These are phyloP conservation scores for Aureobasidium sp. DNA, from an alignment of 2,329 filamentous ascomycete genomes.

Conservation along the genomic window DNA sequence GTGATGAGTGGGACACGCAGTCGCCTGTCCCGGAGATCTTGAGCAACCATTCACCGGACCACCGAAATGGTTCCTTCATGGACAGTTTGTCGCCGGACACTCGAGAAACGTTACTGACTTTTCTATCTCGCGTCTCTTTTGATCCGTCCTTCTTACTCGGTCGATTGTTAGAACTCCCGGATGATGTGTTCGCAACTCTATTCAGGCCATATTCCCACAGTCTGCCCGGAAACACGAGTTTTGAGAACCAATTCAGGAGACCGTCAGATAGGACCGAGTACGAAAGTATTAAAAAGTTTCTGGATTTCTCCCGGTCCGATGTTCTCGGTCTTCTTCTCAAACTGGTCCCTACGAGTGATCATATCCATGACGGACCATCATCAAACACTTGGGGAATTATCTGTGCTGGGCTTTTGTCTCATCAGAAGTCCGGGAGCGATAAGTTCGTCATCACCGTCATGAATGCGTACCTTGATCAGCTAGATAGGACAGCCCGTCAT, in stretches of 20 bases:
- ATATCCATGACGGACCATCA: neutral
- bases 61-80: constrained; percentile 38
- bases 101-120: constrained; percentile 65
- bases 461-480: constrained; percentile 77
- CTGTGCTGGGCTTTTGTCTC: constrained; percentile 72
- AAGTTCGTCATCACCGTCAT: constrained; percentile 76
- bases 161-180: constrained; percentile 65
- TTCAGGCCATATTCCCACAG: neutral
- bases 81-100: constrained; percentile 68
- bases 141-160: constrained; percentile 83
- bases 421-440: constrained; percentile 67
- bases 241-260: constrained; percentile 29
- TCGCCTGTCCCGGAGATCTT: neutral
- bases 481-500: constrained; percentile 80
- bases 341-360: neutral
- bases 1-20: constrained; percentile 31
- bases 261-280: constrained; percentile 41
- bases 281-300: constrained; percentile 68
- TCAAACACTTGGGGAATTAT: constrained; percentile 81
- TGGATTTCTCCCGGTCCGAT: constrained; percentile 84
- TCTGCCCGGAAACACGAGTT: constrained; percentile 32
- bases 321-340: constrained; percentile 79
- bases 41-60: neutral
- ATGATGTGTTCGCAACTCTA: constrained; percentile 56
- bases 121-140: constrained; percentile 72